Evolutionary conservation across 2,329 filamentous ascomycete species (phyloP).

Genomic region (Curvularia hawaiiensis): DNA sequence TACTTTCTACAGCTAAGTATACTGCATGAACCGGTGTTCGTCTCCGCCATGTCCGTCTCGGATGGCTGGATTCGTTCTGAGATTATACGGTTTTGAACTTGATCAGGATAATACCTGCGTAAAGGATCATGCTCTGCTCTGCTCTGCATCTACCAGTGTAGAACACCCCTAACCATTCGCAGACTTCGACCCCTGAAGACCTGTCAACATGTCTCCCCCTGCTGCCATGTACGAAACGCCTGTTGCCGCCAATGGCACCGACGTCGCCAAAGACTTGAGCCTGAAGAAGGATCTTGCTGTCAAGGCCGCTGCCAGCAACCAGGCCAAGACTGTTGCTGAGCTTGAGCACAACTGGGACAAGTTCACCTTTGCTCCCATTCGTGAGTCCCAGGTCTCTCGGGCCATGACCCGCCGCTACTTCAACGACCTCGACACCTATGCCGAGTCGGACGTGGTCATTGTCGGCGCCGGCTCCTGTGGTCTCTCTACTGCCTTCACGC

Average conservation of each 20-base stretch:
- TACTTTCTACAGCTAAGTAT: slow-evolving; percentile 47
- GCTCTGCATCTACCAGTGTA: slow-evolving; percentile 51
- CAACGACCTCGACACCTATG: slow-evolving; percentile 82
- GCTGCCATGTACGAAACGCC: slow-evolving; percentile 64
- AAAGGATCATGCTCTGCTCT: slow-evolving; percentile 89
- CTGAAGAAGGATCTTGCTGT: slow-evolving; percentile 52
- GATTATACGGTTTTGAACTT: slow-evolving; percentile 93
- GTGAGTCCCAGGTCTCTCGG: slow-evolving; percentile 88
- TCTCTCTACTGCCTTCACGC: slow-evolving; percentile 80
- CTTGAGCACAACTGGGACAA: slow-evolving; percentile 79
- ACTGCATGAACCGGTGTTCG: slow-evolving; percentile 52
- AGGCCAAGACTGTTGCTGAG: slow-evolving; percentile 64
- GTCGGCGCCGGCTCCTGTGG: slow-evolving; percentile 89
- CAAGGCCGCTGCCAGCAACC: slow-evolving; percentile 51
- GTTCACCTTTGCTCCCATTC: slow-evolving; percentile 85
- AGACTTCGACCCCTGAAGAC: slow-evolving; percentile 41
- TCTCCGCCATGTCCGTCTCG: slow-evolving; percentile 20
- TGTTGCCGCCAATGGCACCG: slow-evolving; percentile 31
- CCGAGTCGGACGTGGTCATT: slow-evolving; percentile 93
- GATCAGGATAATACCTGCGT: slow-evolving; percentile 99
- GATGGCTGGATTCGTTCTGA: slow-evolving; percentile 62
- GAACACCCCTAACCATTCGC: slow-evolving; percentile 38
- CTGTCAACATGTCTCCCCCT: slow-evolving; percentile 72
- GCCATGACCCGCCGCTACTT: slow-evolving; percentile 97
- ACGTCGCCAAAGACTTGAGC: slow-evolving; percentile 24